These are phyloP conservation scores for Vigna nakashimae DNA, from an alignment of 306 rosid species.

Conservation along the genomic window DNA sequence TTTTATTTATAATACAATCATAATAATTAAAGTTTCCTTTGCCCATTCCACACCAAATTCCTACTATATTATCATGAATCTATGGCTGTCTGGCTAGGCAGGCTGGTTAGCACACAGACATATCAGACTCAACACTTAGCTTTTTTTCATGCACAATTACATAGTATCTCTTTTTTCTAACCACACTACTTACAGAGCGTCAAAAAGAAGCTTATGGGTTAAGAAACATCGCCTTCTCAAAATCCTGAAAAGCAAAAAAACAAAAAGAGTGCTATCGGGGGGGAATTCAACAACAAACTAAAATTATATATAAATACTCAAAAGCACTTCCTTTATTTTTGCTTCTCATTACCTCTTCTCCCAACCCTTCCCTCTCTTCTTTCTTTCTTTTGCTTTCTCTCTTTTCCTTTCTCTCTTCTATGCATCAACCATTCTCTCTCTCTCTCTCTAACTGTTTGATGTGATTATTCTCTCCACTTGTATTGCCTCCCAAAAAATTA, in stretches of 20 bases:
- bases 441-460: conserved; percentile 55
- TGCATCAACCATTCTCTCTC: conserved; percentile 42
- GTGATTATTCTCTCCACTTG: conserved; percentile 67
- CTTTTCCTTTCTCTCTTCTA: conserved; percentile 42
- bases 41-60: conserved; percentile 45
- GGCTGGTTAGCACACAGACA: conserved; percentile 45
- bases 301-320: conserved; percentile 68
- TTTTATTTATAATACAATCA: conserved; percentile 30
- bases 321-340: conserved; percentile 69
- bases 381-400: conserved; percentile 50
- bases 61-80: not conserved
- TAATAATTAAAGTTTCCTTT: conserved; percentile 50
- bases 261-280: conserved; percentile 61
- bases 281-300: conserved; percentile 37
- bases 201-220: conserved; percentile 73
- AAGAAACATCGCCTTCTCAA: conserved; percentile 75
- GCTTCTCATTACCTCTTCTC: conserved; percentile 52
- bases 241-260: conserved; percentile 87
- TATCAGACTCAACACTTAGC: conserved; percentile 38
- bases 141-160: conserved; percentile 65
- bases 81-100: conserved; percentile 35
- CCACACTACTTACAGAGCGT: conserved; percentile 51
- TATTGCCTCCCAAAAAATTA: conserved; percentile 52
- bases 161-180: conserved; percentile 42
- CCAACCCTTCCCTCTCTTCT: conserved; percentile 38